Evolutionary conservation across 2,329 filamentous ascomycete genomes (phyloP), one percentile per base, ranked within the genome.

Genomic region (Botrytis deweyae): DNA sequence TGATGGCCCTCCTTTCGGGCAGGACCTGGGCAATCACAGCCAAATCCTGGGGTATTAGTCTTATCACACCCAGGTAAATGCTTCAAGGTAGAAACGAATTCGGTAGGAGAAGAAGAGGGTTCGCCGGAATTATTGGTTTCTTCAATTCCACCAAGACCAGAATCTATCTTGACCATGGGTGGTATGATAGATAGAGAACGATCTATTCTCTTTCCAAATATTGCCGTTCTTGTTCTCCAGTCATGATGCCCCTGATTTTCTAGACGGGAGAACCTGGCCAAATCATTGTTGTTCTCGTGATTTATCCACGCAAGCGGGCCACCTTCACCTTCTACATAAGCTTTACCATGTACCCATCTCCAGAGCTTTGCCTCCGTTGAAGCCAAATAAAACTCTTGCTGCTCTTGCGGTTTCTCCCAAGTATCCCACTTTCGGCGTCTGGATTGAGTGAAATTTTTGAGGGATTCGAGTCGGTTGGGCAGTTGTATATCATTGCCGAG

Each of bases 291-390:
- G 3, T 69, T n/a, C 10, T 20, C 66, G 40, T 42, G 12, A 42
- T 58, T 69, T 25, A 42, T 42, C 66, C 66, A 69, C 12, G 49
- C 66, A 33, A 69, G 49, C 29, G 66, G 49, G 1, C 66, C 66
- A 3, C 36, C 66, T 40, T 69, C 49, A 25, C 49, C 66, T n/a
- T 42, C 18, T 16, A 29, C 8, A 44, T 42, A 59, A 16, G 20
- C n/a, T 42, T 20, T 29, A 42, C 36, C 22, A 58, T 58, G 52
- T 20, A 44, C n/a, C 49, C 66, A 58, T 14, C 66, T 22, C 25
- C 33, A 29, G 6, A 69, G 49, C 18, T 29, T 42, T 25, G 18
- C 49, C 18, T 20, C 25, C n/a, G 55, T 33, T 52, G 29, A 52
- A 9, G 38, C 36, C 20, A 58, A 8, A 58, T 38, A 29, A 22